Evolutionary conservation across 768 basidiomycete species (phyloP), one percentile per base, ranked within the genome.

Genomic region (Boletus reticuloceps): DNA sequence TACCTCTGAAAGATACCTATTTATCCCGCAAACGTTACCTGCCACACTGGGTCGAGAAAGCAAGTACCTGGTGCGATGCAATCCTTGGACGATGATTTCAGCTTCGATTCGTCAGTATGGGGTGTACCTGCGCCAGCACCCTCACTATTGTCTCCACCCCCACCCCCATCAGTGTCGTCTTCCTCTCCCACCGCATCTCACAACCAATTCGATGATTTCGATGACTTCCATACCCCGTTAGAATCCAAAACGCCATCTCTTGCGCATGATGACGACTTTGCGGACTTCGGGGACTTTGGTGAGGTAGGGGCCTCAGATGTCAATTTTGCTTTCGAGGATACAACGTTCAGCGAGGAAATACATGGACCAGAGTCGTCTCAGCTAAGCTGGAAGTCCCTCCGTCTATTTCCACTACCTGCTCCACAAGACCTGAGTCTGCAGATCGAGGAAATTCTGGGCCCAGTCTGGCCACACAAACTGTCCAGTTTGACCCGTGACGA

Each of bases 231-330:
- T 62, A 79, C 69, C 80, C 81, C 58, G 69, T 74, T 58, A 65
- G 74, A 58, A 58, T 81, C 81, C 34, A 74, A 77, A 29, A 79
- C 75, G 1, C 68, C 71, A 22, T 71, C 70, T 22, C 43, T 73
- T 16, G 68, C 45, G 17, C 71, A 68, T 14, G 86, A 89, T 44
- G 92, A 91, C 61, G 89, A 91, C 55, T 91, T 91, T 71, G 89
- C 85, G 47, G 91, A 93, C 61, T 93, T 93, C 71, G 91, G 87
- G 17, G 93, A 94, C 65, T 93, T 93, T 69, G 90, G 84, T 62
- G 89, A 89, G 58, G 83, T 70, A 25, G 79, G 68, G 66, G 76
- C 58, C 67, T 61, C 69, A 37, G 66, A 71, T 44, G 64, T 66
- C 52, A 65, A 66, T 19, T 81, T 83, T 58, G 75, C 62, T 58